Evolutionary conservation across 306 rosid genomes (phyloP).

Genomic region (Herpetospermum pedunculosum): DNA sequence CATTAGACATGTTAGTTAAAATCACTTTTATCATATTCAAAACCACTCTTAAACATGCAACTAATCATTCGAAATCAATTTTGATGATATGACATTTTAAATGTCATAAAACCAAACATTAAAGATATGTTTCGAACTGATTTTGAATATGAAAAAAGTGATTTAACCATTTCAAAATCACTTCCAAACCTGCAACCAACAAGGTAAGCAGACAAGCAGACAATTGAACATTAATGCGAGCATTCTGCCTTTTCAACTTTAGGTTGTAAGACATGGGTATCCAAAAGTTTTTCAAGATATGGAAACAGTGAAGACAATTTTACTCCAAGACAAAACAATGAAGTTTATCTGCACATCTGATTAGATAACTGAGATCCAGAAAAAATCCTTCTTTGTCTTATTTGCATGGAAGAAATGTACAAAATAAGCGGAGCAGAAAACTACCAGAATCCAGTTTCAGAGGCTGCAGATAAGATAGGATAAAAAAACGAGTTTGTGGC

Average conservation of each 20-base stretch:
- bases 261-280: background rate
- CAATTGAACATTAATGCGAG: background rate
- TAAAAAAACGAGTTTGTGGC: background rate
- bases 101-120: too few species aligned
- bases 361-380: background rate
- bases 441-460: background rate
- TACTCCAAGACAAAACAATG: background rate
- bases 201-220: background rate
- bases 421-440: background rate
- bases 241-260: background rate
- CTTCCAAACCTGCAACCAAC: too few species aligned
- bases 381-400: background rate
- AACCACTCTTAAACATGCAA: too few species aligned
- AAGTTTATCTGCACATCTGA: background rate
- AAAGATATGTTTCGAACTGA: too few species aligned
- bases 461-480: background rate
- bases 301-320: background rate
- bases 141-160: too few species aligned
- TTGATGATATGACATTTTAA: too few species aligned
- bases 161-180: too few species aligned
- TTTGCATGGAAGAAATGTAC: background rate
- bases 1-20: too few species aligned
- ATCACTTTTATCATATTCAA: too few species aligned
- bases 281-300: background rate
- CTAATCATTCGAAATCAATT: too few species aligned